Conservation (phyloP, 208 protist genomes). For the Leishmania braziliensis region DNA sequence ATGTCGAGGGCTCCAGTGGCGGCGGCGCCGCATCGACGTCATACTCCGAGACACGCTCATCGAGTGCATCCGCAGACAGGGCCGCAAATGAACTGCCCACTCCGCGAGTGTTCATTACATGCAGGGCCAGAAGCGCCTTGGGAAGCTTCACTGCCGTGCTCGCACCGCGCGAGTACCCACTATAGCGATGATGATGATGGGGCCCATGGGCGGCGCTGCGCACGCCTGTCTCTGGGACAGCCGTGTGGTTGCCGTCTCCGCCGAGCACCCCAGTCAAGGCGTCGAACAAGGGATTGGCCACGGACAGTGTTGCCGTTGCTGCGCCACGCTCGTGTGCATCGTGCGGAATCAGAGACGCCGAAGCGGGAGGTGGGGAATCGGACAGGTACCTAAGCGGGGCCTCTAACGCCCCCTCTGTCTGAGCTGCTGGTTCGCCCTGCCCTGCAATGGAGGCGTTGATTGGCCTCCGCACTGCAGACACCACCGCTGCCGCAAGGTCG, state of each 20-base stretch:
- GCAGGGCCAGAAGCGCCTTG: constrained; percentile 20
- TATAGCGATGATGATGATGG: neutral
- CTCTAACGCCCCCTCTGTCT: neutral
- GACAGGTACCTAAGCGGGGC: neutral
- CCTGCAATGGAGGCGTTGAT: neutral
- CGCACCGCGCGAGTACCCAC: neutral
- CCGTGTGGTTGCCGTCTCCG: neutral
- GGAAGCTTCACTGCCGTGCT: constrained; percentile 8
- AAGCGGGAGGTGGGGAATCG: neutral
- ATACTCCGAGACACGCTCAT: neutral
- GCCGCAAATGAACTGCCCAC: neutral
- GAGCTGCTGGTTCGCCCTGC: neutral
- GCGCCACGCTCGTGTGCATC: neutral
- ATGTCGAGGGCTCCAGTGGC: neutral
- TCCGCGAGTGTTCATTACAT: constrained; percentile 12
- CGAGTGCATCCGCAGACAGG: neutral
- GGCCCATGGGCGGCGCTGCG: neutral
- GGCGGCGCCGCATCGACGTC: neutral
- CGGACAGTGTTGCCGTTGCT: neutral
- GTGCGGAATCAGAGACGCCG: neutral
- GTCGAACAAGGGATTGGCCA: constrained; percentile 1
- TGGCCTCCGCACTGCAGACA: neutral
- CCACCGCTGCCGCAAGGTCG: neutral
- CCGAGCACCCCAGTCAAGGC: neutral
- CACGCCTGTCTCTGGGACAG: neutral